Evolutionary conservation across 2,329 filamentous ascomycete genomes (phyloP).

Genomic region (Byssochlamys sp.): DNA sequence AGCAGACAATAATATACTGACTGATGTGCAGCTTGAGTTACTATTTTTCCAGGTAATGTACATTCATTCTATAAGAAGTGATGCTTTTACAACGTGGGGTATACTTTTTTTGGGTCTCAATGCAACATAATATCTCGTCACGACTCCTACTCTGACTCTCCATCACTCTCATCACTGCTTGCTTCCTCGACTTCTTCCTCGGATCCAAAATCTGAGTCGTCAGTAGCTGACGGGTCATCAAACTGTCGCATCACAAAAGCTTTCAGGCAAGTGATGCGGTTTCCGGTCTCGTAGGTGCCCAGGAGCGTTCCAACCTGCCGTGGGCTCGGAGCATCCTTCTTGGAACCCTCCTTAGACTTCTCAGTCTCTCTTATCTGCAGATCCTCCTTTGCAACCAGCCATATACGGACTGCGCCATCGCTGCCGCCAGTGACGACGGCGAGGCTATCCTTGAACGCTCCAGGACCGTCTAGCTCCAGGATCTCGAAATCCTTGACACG

Average conservation of each 20-base stretch:
- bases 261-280: conserved; percentile 78
- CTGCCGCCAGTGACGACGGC: conserved; percentile 68
- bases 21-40: neutral
- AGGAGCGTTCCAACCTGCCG: conserved; percentile 56
- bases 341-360: conserved; percentile 11
- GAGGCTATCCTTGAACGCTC: conserved; percentile 29
- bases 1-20: neutral
- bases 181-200: conserved; percentile 19
- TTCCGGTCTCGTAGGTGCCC: conserved; percentile 72
- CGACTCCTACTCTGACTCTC: conserved; percentile 4
- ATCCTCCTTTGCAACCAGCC: conserved; percentile 45
- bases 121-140: neutral
- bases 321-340: conserved; percentile 8
- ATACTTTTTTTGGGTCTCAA: neutral
- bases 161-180: conserved; percentile 18
- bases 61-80: neutral
- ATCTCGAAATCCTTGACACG: conserved; percentile 85
- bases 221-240: conserved; percentile 44
- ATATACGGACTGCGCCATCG: conserved; percentile 74
- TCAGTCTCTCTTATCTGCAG: conserved; percentile 13
- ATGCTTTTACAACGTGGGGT: conserved; percentile 2
- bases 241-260: conserved; percentile 73
- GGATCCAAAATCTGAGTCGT: conserved; percentile 48
- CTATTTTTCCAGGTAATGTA: neutral
- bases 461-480: conserved; percentile 37